A percentile compares a stretch with the other conserved stretches of the same genome.
These are phyloP conservation scores for Macroventuria anomochaeta DNA, from an alignment of 2,329 filamentous ascomycete genomes.

Conservation along the genomic window DNA sequence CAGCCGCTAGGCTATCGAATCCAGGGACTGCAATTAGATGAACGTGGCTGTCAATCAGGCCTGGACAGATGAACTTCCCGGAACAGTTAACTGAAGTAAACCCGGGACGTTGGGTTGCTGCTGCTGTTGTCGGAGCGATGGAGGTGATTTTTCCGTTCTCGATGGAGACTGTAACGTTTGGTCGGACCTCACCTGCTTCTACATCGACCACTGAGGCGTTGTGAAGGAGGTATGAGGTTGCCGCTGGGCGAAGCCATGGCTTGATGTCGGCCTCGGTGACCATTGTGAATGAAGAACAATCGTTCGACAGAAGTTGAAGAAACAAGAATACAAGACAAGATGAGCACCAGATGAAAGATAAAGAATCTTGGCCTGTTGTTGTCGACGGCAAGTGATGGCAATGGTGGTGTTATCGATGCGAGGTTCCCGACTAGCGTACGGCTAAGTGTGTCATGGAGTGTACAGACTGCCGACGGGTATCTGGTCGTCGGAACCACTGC, in stretches of 20 bases:
- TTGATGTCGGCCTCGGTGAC: conserved; percentile 7
- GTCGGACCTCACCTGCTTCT: neutral
- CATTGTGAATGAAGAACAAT: neutral
- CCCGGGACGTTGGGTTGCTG: neutral
- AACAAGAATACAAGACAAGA: too few species aligned
- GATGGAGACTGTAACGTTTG: neutral
- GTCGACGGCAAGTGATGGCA: neutral
- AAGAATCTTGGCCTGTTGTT: neutral
- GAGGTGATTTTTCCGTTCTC: conserved; percentile 4
- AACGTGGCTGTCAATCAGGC: conserved; percentile 57
- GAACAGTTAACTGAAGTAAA: conserved; percentile 47
- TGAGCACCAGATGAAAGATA: too few species aligned
- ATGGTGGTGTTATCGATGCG: neutral
- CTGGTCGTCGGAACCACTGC: neutral
- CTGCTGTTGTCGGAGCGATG: neutral
- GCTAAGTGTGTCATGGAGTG: conserved; percentile 1
- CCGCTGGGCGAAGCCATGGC: conserved; percentile 6
- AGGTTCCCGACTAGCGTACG: conserved; percentile 1
- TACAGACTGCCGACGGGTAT: conserved; percentile 7
- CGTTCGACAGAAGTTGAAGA: too few species aligned
- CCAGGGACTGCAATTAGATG: conserved; percentile 25
- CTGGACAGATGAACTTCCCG: conserved; percentile 57
- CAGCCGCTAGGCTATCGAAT: neutral
- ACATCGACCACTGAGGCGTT: conserved; percentile 5
- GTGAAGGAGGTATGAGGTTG: conserved; percentile 6